Conservation (phyloP, 2,329 filamentous ascomycete species). For the Curvularia eragrostidis region DNA sequence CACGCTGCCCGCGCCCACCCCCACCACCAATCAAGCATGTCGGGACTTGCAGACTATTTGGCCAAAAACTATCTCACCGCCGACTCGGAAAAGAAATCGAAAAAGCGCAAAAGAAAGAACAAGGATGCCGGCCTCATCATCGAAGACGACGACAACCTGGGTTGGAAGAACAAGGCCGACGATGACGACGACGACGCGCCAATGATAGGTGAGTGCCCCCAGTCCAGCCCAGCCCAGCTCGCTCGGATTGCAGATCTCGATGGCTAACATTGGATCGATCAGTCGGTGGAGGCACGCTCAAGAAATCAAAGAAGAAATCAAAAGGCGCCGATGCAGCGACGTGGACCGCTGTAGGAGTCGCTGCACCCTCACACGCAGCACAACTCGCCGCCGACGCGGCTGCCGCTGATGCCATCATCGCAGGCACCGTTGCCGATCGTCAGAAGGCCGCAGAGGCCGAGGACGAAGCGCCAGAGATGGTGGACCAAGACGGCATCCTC, state of each 20-base stretch:
- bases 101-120: slow-evolving; percentile 60
- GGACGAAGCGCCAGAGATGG: slow-evolving; percentile 51
- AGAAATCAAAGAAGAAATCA: slow-evolving; percentile 69
- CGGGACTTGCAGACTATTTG: slow-evolving; percentile 77
- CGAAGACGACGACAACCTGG: slow-evolving; percentile 61
- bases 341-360: slow-evolving; percentile 75
- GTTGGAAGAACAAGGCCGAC: slow-evolving; percentile 59
- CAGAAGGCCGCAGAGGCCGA: slow-evolving; percentile 55
- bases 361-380: slow-evolving; percentile 58
- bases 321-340: slow-evolving; percentile 27
- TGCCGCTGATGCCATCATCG: slow-evolving; percentile 82
- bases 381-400: slow-evolving; percentile 72
- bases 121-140: slow-evolving; percentile 53
- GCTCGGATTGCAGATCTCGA: not conserved
- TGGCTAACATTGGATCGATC: slow-evolving; percentile 34
- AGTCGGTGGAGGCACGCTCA: slow-evolving; percentile 42
- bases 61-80: slow-evolving; percentile 88
- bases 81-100: slow-evolving; percentile 60
- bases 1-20: slow-evolving; percentile 9
- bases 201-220: slow-evolving; percentile 45
- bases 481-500: slow-evolving; percentile 46
- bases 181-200: slow-evolving; percentile 64
- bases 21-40: slow-evolving; percentile 53
- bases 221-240: slow-evolving; percentile 30
- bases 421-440: slow-evolving; percentile 71